Base-by-base conservation (phyloP, 148 eudicot species). In the Hydrangea macrophylla region DNA sequence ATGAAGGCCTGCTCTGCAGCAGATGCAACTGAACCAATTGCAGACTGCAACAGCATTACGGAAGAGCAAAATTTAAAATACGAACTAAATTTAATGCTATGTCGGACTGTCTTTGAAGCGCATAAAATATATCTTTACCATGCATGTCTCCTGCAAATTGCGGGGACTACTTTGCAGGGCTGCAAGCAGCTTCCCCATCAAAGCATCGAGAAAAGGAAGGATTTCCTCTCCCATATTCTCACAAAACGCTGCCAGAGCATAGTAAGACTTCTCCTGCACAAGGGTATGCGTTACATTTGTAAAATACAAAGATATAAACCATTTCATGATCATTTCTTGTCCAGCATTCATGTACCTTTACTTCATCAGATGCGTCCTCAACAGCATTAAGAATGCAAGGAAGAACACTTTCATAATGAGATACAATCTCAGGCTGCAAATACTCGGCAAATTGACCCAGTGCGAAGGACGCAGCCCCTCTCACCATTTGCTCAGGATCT, bases 381-480 rank as follows among this genome's bases (percentile, higher is more conserved):
- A 90, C 72, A 27, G 98, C 88, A 79, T 76, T 88, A 68, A 93
- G 67, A 69, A 93, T 80, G 78, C 95, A 88, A 32, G 98, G 96
- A 68, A 93, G 87, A 75, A 93, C 87, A 75, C 80, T 93, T 76
- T 88, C 89, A 70, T 93, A 91, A 68, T 93, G 92, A 57, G 90
- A 82, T 54, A 88, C 77, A 74, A 93, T 93, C 82, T 93, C 98
- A 32, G 98, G 98, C 78, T 93, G 98, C 75, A 93, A 83, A 84
- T 93, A 70, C 80, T 93, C 95, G 26, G 98, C 92, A 79, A 90
- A 93, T 76, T 93, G 98, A 61, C 96, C 96, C 65, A 93, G 74
- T 25, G 96, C 98, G 78, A 90, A 93, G 50, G 98, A 86, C 26
- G 98, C 96, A 74, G 98, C 90, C 15, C 98, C 98, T 73, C 98